phyloP scores from a whole-genome alignment of 495 filamentous ascomycete genomes.

The Baudoinia panamericana region DNA sequence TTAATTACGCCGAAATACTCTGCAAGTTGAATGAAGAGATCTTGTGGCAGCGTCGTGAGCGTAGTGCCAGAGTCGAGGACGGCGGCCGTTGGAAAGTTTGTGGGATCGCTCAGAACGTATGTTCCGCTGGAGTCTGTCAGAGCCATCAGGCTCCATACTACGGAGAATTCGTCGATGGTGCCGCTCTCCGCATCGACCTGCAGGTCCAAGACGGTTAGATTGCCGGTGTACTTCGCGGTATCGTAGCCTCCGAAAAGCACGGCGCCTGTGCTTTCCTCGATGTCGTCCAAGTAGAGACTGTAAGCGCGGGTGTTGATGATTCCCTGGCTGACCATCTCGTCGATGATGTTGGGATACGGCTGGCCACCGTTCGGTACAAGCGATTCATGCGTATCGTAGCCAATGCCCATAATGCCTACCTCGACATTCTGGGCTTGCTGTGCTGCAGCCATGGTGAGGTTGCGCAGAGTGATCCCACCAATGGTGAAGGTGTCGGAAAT shows the following conservation, averaged over 20 bases:
- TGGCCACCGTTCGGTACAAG: too few relatives aligned
- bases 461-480: not conserved
- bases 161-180: not conserved
- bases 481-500: not conserved
- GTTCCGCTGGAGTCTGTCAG: not conserved
- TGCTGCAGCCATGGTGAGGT: not conserved
- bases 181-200: not conserved
- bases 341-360: conserved; percentile 68
- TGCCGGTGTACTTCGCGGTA: conserved; percentile 56
- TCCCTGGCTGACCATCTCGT: conserved; percentile 54
- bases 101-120: not conserved
- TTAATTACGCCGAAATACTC: not conserved
- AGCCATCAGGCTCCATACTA: not conserved
- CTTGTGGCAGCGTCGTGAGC: not conserved
- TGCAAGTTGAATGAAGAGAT: not conserved
- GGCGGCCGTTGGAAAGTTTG: not conserved
- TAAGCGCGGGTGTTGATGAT: conserved; percentile 68
- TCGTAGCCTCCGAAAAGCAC: conserved; percentile 87
- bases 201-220: conserved; percentile 29
- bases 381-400: conserved; percentile 63
- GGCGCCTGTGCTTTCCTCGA: conserved; percentile 49
- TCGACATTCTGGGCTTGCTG: not conserved
- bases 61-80: not conserved
- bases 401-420: conserved; percentile 70
- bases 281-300: conserved; percentile 73